Evolutionary conservation across 208 protist genomes (phyloP).

Genomic region (Wallacemonas collosoma): DNA sequence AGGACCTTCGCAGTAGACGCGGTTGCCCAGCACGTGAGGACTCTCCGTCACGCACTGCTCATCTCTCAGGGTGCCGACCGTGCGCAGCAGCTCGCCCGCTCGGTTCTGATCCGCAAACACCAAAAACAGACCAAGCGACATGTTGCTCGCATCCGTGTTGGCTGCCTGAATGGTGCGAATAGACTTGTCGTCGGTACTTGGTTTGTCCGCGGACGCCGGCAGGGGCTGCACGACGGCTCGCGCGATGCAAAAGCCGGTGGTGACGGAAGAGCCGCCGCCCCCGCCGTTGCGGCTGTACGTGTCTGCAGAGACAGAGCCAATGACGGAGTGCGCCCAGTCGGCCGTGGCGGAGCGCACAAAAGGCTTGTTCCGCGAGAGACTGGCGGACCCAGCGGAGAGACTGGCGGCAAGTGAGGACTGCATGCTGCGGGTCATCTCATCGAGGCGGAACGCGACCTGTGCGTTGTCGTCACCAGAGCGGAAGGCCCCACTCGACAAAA

Average conservation of each 20-base stretch:
- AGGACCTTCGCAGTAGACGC: slow-evolving; percentile 32
- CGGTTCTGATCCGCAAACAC: slow-evolving; percentile 15
- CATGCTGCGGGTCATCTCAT: slow-evolving; percentile 6
- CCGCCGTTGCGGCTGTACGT: slow-evolving; percentile 5
- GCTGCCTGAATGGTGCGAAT: neutral
- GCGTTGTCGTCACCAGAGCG: slow-evolving; percentile 60
- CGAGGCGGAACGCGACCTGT: slow-evolving; percentile 45
- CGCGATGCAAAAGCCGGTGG: slow-evolving; percentile 11
- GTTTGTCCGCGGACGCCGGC: no score
- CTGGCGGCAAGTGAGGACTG: slow-evolving; percentile 1
- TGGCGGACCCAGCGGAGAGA: neutral
- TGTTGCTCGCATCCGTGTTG: neutral
- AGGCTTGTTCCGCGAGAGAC: neutral
- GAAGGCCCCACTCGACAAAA: slow-evolving; percentile 54
- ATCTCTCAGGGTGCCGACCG: slow-evolving; percentile 5
- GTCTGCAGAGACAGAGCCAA: slow-evolving; percentile 10
- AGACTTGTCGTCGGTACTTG: no score
- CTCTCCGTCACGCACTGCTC: slow-evolving; percentile 30
- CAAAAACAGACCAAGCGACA: slow-evolving; percentile 8
- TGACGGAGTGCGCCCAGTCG: neutral
- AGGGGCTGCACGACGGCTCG: slow-evolving; percentile 1
- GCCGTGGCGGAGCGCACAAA: neutral
- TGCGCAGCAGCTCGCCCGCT: slow-evolving; percentile 13
- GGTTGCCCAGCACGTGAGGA: slow-evolving; percentile 42
- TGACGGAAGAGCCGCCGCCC: neutral